Base-by-base conservation (phyloP, 2,329 filamentous ascomycete genomes). In the Aspergillus pseudoviridinutans region DNA sequence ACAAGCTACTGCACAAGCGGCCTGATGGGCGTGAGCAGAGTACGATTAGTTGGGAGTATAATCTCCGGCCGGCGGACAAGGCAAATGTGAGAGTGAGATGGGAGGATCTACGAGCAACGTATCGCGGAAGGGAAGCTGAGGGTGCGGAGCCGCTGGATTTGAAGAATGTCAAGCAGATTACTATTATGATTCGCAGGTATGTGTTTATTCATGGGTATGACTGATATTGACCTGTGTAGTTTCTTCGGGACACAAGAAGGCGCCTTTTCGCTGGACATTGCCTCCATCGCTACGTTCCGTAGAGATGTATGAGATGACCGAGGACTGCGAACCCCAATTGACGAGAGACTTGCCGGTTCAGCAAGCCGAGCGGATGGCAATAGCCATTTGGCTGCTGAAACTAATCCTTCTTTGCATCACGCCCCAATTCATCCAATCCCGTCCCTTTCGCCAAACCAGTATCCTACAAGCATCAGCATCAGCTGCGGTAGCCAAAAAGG, bases 161-260 rank as follows among this genome's bases (percentile, higher is more conserved):
- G 61, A 78, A 77, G 50, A 77, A 78, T 47, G 78, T 94, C 42
- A 88, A 84, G 74, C 80, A 88, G 50, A 77, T 93, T 29, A 87
- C 86, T 52, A 79, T 94, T 58, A 92, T 94, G 90, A 89, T 89
- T 80, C 78, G 91, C 70, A 94, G 90, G 90, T 91, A 73, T 58
- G 77, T 61, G 3, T 44, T 28, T 2, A 1, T 28, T 28, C 8
- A 28, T 3, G 8, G 28, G 28, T 9, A 28, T 3, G 3, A 2
- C 2, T 28, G 28, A 28, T 28, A 9, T 28, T 64, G 47, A 63
- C 61, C 25, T 58, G 57, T 17, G 29, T 35, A 91, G 89, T 72
- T 92, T 91, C 77, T 92, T 92, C 64, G 89, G 87, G 8, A 75
- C 82, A 0, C 89, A 92, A 71, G 78, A 89, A 60, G 90, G 90